phyloP scores from a whole-genome alignment of 2,329 filamentous ascomycete genomes.

The Aspergillus melleus region DNA sequence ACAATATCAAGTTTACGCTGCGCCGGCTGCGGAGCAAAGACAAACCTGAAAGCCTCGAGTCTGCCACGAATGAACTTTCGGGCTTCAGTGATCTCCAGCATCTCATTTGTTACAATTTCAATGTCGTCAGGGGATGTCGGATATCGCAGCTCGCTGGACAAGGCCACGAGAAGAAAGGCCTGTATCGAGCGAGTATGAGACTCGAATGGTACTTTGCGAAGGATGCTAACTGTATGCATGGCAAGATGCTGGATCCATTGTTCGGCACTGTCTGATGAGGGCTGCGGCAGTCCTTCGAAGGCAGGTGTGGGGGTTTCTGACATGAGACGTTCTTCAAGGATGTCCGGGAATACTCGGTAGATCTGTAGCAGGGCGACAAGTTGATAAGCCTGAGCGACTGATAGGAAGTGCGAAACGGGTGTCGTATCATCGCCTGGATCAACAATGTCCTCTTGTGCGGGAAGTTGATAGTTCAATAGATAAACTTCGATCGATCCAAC shows the following conservation, averaged over 20 bases:
- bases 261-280: neutral
- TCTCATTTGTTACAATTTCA: neutral
- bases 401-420: neutral
- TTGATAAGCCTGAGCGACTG: neutral
- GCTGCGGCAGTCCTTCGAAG: neutral
- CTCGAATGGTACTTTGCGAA: neutral
- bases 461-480: neutral
- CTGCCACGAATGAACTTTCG: neutral
- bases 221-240: neutral
- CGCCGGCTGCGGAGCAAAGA: neutral
- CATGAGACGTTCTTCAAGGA: neutral
- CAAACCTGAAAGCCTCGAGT: neutral
- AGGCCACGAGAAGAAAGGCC: neutral
- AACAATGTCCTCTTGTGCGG: neutral
- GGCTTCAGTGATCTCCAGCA: neutral
- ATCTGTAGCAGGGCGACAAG: neutral
- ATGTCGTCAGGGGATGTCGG: neutral
- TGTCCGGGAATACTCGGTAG: constrained; percentile 1
- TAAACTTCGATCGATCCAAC: neutral
- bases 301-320: neutral
- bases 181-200: neutral
- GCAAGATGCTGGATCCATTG: neutral
- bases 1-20: constrained; percentile 1
- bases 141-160: constrained; percentile 2
- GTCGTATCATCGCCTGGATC: neutral